A percentile compares a stretch with the other conserved stretches of the same genome.
Evolutionary conservation across 805 yeast species (phyloP).

Genomic region (Candida nitratophila): DNA sequence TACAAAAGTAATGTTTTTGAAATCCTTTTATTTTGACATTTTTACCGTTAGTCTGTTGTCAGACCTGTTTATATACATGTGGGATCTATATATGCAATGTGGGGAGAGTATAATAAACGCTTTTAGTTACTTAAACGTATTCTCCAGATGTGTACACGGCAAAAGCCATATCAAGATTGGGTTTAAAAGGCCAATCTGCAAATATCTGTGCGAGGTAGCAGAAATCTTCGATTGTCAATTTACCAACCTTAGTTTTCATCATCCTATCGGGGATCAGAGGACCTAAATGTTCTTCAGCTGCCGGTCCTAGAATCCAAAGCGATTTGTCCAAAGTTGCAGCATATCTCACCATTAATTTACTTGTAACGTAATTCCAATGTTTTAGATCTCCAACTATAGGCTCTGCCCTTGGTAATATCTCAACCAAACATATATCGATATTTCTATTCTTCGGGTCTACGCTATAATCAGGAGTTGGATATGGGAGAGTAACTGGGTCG

Average conservation of each 20-base stretch:
- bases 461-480: neutral
- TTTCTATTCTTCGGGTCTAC: neutral
- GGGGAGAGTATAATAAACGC: no score
- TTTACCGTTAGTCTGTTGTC: no score
- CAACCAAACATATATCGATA: neutral
- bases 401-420: neutral
- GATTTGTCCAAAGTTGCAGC: slow-evolving; percentile 33
- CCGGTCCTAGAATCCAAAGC: slow-evolving; percentile 65
- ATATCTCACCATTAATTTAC: slow-evolving; percentile 44
- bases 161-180: slow-evolving; percentile 7
- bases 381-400: slow-evolving; percentile 30
- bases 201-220: slow-evolving; percentile 43
- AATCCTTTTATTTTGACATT: no score
- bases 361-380: slow-evolving; percentile 61
- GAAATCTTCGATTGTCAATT: slow-evolving; percentile 52
- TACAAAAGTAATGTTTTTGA: no score
- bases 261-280: slow-evolving; percentile 29
- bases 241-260: slow-evolving; percentile 36
- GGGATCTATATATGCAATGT: neutral
- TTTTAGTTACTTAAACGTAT: neutral
- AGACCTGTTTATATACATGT: neutral
- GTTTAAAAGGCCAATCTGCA: slow-evolving; percentile 83
- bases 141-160: neutral
- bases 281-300: slow-evolving; percentile 53
- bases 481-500: neutral